Evolutionary conservation across 805 yeast genomes (phyloP).

Genomic region (Candida khao-thaluensis): DNA sequence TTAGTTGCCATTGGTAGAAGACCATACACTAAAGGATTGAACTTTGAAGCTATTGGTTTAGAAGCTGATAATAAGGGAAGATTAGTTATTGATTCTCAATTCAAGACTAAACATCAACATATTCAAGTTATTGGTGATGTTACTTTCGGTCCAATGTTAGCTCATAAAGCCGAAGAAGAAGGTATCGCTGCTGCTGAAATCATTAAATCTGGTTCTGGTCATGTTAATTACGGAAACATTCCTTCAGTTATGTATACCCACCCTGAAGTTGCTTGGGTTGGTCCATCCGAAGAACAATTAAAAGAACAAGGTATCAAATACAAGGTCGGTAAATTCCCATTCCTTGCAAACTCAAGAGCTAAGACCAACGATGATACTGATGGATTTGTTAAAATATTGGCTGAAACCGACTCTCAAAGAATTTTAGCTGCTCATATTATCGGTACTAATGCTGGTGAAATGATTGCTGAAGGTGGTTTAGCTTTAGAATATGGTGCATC

Average conservation of each 20-base stretch:
- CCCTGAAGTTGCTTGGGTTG: slow-evolving; percentile 99
- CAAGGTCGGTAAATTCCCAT: slow-evolving; percentile 97
- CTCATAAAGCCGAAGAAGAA: slow-evolving; percentile 99
- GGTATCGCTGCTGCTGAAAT: slow-evolving; percentile 98
- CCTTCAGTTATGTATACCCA: slow-evolving; percentile 99
- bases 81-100: slow-evolving; percentile 90
- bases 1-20: slow-evolving; percentile 99
- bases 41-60: slow-evolving; percentile 83
- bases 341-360: slow-evolving; percentile 98
- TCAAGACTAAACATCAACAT: slow-evolving; percentile 87
- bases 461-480: slow-evolving; percentile 98
- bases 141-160: slow-evolving; percentile 98
- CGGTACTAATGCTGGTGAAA: slow-evolving; percentile 99
- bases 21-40: slow-evolving; percentile 89
- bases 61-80: slow-evolving; percentile 92
- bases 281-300: slow-evolving; percentile 91
- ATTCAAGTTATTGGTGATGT: slow-evolving; percentile 98
- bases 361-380: slow-evolving; percentile 97
- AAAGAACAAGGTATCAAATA: slow-evolving; percentile 89
- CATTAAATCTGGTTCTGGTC: slow-evolving; percentile 92
- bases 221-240: slow-evolving; percentile 95
- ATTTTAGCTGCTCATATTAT: slow-evolving; percentile 94
- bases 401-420: slow-evolving; percentile 97
- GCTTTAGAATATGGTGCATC: slow-evolving; percentile 99
- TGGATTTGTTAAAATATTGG: slow-evolving; percentile 92